These are phyloP conservation scores for Aspergillus puulaauensis DNA, from an alignment of 2,329 filamentous ascomycete genomes.

Conservation along the genomic window DNA sequence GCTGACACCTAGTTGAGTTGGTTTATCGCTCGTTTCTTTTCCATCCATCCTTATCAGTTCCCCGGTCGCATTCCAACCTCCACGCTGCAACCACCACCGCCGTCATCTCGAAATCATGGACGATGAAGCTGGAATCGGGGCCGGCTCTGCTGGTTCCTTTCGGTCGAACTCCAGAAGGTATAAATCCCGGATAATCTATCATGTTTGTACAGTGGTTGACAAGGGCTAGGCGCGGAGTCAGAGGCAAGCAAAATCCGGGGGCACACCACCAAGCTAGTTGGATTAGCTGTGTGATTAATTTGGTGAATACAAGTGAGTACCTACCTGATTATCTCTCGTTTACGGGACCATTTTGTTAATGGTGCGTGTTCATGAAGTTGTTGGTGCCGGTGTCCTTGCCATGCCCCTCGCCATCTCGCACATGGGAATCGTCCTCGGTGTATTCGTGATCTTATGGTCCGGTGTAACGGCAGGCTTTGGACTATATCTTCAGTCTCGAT, in stretches of 20 bases:
- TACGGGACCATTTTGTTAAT: constrained; percentile 8
- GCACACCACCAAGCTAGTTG: constrained; percentile 75
- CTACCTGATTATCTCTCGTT: neutral
- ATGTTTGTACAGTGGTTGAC: constrained; percentile 8
- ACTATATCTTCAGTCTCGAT: constrained; percentile 89
- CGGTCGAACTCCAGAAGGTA: constrained; percentile 33
- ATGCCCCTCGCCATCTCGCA: constrained; percentile 95
- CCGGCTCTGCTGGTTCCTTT: constrained; percentile 23
- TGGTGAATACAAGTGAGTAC: constrained; percentile 86
- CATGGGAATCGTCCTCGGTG: constrained; percentile 87
- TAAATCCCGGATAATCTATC: neutral
- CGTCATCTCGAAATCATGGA: constrained; percentile 26
- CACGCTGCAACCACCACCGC: neutral
- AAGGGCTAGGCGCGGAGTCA: constrained; percentile 28
- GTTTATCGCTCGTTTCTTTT: constrained; percentile 17
- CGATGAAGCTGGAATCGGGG: constrained; percentile 31
- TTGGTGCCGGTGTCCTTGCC: constrained; percentile 90
- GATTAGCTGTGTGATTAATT: constrained; percentile 88
- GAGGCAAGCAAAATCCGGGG: constrained; percentile 70
- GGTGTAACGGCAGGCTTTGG: constrained; percentile 86
- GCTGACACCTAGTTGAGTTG: constrained; percentile 13
- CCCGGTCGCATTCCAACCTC: constrained; percentile 8
- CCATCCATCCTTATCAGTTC: constrained; percentile 20
- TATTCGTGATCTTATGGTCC: constrained; percentile 85
- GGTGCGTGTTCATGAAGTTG: constrained; percentile 56